Evolutionary conservation across 805 yeast genomes (phyloP), one percentile per base, ranked within the genome.

Genomic region (Saturnispora besseyi): DNA sequence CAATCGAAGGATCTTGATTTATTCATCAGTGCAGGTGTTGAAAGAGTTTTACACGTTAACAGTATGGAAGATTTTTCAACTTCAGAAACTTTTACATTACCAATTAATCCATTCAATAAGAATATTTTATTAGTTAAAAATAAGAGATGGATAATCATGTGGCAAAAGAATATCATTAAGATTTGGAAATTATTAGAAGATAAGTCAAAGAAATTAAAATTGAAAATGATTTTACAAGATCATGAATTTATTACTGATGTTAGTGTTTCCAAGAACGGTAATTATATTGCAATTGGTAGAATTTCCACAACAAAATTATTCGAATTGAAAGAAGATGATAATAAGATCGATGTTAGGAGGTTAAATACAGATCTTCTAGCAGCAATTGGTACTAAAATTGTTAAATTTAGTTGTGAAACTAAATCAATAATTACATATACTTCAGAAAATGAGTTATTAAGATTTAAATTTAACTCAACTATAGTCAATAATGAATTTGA

Each of bases 21-120:
- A 52, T 70, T 91, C 48, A 80, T 85, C 2, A 82, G 90, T 56
- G 96, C 93, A 44, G 96, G 96, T 58, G 87, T 84, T 21, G 96
- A 87, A 60, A 76, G 83, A 61, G 72, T 79, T 21, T 67, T 87
- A 46, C 83, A 81, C 3, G 74, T 82, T 24, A 84, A 79, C 60
- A 78, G 93, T 1, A 67, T 82, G 28, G 73, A 74, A 29, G 74
- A 81, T 50, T 91, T 93, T 63, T 75, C 73, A 54, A 84, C 79
- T 58, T 88, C 90, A 28, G 79, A 78, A 49, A 82, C 82, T 58
- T 73, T 80, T 53, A 88, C 86, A 63, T 65, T 93, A 32, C 79
- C 90, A 26, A 73, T 83, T 4, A 60, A 64, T 41, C 52, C 59
- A 31, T 22, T 56, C 13, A 55, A 45, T 15, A 42, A 49, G 37